phyloP scores from a whole-genome alignment of 305 asterid species.

The Fraxinus albicans region DNA sequence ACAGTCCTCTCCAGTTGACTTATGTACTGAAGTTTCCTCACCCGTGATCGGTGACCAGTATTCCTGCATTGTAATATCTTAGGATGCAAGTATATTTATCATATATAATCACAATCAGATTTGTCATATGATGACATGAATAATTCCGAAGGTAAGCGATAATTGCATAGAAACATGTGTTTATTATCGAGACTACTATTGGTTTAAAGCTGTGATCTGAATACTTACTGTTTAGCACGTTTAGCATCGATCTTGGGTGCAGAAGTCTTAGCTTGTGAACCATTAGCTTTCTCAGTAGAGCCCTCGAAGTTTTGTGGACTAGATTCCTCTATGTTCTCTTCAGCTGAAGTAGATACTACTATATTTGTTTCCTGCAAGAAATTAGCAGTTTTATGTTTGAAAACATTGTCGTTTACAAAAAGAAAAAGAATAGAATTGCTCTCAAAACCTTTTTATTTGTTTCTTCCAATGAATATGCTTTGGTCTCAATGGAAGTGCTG shows the following conservation, averaged over 20 bases:
- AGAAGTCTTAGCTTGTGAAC: constrained; percentile 45
- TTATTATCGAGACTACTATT: neutral
- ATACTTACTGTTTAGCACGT: constrained; percentile 75
- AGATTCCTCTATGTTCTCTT: constrained; percentile 38
- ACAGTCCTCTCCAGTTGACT: constrained; percentile 83
- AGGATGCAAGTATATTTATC: neutral
- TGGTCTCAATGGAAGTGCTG: constrained; percentile 24
- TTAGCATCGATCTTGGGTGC: constrained; percentile 60
- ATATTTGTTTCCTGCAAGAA: constrained; percentile 37
- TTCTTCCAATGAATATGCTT: constrained; percentile 27
- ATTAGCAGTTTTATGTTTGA: neutral
- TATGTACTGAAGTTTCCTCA: constrained; percentile 87
- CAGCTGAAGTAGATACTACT: constrained; percentile 25
- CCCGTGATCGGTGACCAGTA: constrained; percentile 84
- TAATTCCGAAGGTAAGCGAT: neutral
- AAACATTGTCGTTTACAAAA: neutral
- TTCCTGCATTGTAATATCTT: constrained; percentile 46
- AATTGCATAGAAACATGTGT: neutral
- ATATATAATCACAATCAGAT: neutral
- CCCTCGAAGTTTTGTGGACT: constrained; percentile 38
- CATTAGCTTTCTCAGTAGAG: constrained; percentile 38
- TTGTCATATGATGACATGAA: neutral
- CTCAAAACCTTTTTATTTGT: constrained; percentile 36
- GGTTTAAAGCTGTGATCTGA: neutral
- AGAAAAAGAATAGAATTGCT: neutral